phyloP scores from a whole-genome alignment of 108 stramenopile genomes.

The Aurantiochytrium sp. region DNA sequence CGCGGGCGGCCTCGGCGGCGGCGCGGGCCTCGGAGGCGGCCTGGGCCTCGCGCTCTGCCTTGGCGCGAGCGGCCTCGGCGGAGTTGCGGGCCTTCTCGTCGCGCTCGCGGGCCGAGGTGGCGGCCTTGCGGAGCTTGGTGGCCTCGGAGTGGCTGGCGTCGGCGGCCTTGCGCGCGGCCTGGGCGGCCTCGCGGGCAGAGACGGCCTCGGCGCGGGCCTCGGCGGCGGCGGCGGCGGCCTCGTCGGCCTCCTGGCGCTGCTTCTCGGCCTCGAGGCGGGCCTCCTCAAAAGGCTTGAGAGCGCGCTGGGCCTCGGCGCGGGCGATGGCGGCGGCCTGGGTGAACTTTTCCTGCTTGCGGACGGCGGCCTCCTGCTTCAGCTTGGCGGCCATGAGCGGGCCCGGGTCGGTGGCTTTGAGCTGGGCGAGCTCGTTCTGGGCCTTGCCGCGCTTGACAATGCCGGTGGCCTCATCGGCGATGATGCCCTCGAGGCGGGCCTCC shows the following conservation, averaged over 20 bases:
- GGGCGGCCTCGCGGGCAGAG: not conserved
- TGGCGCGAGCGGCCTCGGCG: not conserved
- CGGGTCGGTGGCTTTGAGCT: constrained; percentile 12
- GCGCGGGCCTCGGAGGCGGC: not conserved
- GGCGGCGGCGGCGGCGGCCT: not conserved
- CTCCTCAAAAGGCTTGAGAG: not conserved
- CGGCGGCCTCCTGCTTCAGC: constrained; percentile 24
- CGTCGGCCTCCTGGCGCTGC: constrained; percentile 11
- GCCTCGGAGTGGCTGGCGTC: not conserved
- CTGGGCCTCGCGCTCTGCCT: not conserved
- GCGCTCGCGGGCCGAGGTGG: not conserved
- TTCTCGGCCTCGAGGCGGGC: constrained; percentile 13
- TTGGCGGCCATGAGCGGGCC: constrained; percentile 6
- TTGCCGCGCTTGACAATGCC: constrained; percentile 22
- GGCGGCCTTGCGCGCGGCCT: constrained; percentile 8
- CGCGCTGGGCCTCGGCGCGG: constrained; percentile 15
- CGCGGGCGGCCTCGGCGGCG: not conserved
- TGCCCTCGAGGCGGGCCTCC: not conserved
- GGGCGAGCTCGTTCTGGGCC: constrained; percentile 24
- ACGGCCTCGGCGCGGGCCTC: not conserved
- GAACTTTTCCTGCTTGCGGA: constrained; percentile 3
- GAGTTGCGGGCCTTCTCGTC: not conserved
- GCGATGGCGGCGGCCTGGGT: not conserved
- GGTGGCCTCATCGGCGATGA: not conserved
- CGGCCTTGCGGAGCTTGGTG: not conserved